Evolutionary conservation across 345 rosid genomes (phyloP).

Genomic region (Citrus glauca): DNA sequence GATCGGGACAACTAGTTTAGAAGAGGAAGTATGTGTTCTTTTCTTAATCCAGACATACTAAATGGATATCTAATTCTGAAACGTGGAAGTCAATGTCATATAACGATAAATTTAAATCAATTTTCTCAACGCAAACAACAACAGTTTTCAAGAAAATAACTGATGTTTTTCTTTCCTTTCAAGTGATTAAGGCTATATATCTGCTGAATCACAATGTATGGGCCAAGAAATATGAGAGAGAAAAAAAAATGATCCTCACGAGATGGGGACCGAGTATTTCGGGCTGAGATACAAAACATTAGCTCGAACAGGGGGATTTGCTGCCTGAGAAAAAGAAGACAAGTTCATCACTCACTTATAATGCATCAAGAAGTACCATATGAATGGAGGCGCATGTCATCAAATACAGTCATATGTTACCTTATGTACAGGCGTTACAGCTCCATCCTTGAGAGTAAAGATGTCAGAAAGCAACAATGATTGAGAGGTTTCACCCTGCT

Average conservation of each 20-base stretch:
- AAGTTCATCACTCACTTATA: neutral
- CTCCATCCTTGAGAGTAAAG: constrained; percentile 64
- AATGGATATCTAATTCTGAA: neutral
- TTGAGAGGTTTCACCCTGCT: constrained; percentile 88
- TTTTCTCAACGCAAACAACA: neutral
- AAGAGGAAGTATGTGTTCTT: neutral
- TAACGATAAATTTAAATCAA: neutral
- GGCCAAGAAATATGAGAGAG: neutral
- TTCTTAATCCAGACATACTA: neutral
- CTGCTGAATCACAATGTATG: neutral
- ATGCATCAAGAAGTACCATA: neutral
- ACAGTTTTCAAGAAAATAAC: neutral
- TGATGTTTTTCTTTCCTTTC: neutral
- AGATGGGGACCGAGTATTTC: constrained; percentile 62
- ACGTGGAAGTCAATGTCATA: neutral
- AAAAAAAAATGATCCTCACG: constrained; percentile 48
- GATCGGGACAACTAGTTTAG: neutral
- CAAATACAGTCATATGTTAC: constrained; percentile 25
- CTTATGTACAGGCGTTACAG: constrained; percentile 64
- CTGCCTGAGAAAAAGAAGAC: constrained; percentile 43
- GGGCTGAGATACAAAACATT: constrained; percentile 71
- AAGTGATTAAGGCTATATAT: neutral
- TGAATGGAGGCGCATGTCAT: neutral
- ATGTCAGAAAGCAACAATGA: constrained; percentile 77
- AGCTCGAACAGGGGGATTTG: constrained; percentile 89